phyloP scores from a whole-genome alignment of 805 yeast genomes.

The Komagataella kurtzmanii region DNA sequence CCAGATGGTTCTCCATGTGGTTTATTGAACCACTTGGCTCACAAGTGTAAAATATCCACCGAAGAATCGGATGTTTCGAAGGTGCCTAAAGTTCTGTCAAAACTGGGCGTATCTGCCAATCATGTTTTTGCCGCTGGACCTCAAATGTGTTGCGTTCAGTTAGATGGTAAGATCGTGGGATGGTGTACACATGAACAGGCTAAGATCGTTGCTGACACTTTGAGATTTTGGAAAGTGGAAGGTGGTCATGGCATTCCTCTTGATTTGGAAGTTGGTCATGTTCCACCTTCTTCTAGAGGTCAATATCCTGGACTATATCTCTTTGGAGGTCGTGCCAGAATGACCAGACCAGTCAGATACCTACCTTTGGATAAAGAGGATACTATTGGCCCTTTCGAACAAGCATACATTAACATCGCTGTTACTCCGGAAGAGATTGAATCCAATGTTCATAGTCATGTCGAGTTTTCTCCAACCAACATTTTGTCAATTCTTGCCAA shows the following conservation, averaged over 20 bases:
- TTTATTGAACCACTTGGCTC: slow-evolving; percentile 89
- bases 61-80: slow-evolving; percentile 56
- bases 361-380: slow-evolving; percentile 76
- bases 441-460: slow-evolving; percentile 74
- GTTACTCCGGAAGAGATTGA: slow-evolving; percentile 88
- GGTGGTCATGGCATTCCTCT: slow-evolving; percentile 68
- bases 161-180: slow-evolving; percentile 87
- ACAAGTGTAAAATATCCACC: slow-evolving; percentile 84
- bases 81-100: slow-evolving; percentile 51
- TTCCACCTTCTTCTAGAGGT: slow-evolving; percentile 91
- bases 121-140: slow-evolving; percentile 83
- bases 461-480: slow-evolving; percentile 90
- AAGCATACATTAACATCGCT: slow-evolving; percentile 92
- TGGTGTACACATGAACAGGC: slow-evolving; percentile 92
- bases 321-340: slow-evolving; percentile 86
- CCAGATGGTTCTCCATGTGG: slow-evolving; percentile 99
- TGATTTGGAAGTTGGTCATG: slow-evolving; percentile 86
- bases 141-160: slow-evolving; percentile 74
- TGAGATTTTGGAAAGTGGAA: slow-evolving; percentile 87
- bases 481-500: slow-evolving; percentile 90
- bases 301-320: slow-evolving; percentile 93
- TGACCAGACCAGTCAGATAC: slow-evolving; percentile 92
- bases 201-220: slow-evolving; percentile 71
- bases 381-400: slow-evolving; percentile 94
- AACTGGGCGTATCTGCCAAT: slow-evolving; percentile 74